These are phyloP conservation scores for Solanum aculeatissimum DNA, from an alignment of 305 asterid species.

Conservation along the genomic window DNA sequence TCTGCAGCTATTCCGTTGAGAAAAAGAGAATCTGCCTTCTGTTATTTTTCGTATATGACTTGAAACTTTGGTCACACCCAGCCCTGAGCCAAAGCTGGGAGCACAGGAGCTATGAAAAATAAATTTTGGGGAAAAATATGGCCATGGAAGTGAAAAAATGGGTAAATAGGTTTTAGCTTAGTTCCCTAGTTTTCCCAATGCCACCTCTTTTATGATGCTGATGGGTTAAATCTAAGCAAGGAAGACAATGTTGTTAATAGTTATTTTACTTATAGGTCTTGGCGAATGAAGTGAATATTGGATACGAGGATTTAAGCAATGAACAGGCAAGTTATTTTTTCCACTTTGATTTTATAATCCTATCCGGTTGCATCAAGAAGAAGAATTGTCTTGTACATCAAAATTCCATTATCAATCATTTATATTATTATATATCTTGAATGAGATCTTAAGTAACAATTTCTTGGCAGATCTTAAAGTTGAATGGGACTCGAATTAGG, in stretches of 20 bases:
- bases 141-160: not conserved
- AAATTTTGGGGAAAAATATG: not conserved
- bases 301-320: constrained; percentile 93
- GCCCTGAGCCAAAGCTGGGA: not conserved
- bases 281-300: constrained; percentile 90
- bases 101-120: not conserved
- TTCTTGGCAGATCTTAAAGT: constrained; percentile 64
- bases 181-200: not conserved
- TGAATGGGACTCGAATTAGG: constrained; percentile 69
- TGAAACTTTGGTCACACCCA: not conserved
- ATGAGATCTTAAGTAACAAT: not conserved
- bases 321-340: constrained; percentile 58
- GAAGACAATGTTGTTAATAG: not conserved
- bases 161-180: not conserved
- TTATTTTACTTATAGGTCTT: constrained; percentile 44
- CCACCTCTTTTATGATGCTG: not conserved
- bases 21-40: not conserved
- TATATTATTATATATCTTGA: not conserved
- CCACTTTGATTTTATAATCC: not conserved
- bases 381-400: not conserved
- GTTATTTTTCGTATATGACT: not conserved
- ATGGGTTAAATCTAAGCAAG: not conserved
- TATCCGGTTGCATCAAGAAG: not conserved
- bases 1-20: not conserved
- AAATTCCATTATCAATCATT: not conserved